These are phyloP conservation scores for Candida pseudoglaebosa DNA, from an alignment of 805 yeast genomes.

Conservation along the genomic window DNA sequence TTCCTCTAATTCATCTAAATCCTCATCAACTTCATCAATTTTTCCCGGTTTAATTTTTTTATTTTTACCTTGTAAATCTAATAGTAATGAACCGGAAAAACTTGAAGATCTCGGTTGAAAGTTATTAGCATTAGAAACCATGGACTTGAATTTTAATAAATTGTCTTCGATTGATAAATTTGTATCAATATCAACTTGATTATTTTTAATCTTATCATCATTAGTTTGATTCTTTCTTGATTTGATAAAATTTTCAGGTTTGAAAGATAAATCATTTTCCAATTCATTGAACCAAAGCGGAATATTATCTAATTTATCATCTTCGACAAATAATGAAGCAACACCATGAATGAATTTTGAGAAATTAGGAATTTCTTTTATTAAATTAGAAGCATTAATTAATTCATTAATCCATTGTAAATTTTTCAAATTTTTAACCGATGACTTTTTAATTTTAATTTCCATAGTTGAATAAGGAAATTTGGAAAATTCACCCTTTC, in stretches of 20 bases:
- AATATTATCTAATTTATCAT: slow-evolving; percentile 80
- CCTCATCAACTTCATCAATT: slow-evolving; percentile 41
- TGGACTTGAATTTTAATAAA: slow-evolving; percentile 36
- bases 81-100: slow-evolving; percentile 31
- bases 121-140: slow-evolving; percentile 28
- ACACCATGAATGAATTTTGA: slow-evolving; percentile 93
- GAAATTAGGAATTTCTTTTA: slow-evolving; percentile 90
- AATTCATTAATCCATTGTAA: slow-evolving; percentile 82
- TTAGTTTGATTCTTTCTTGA: not conserved
- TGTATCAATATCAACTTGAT: slow-evolving; percentile 42
- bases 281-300: slow-evolving; percentile 96
- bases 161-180: slow-evolving; percentile 33
- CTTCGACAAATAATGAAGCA: slow-evolving; percentile 82
- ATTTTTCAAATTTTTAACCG: slow-evolving; percentile 38
- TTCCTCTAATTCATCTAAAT: slow-evolving; percentile 8
- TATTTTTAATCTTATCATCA: too few species aligned
- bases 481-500: slow-evolving; percentile 80
- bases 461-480: slow-evolving; percentile 90
- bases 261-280: slow-evolving; percentile 43
- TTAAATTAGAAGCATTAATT: slow-evolving; percentile 68
- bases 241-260: slow-evolving; percentile 4
- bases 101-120: slow-evolving; percentile 37
- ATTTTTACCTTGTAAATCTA: slow-evolving; percentile 37
- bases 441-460: slow-evolving; percentile 51
- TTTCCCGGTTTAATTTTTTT: slow-evolving; percentile 65